Evolutionary conservation across 2,329 filamentous ascomycete species (phyloP), one percentile per base, ranked within the genome.

Genomic region (Ophiostoma ulmi): DNA sequence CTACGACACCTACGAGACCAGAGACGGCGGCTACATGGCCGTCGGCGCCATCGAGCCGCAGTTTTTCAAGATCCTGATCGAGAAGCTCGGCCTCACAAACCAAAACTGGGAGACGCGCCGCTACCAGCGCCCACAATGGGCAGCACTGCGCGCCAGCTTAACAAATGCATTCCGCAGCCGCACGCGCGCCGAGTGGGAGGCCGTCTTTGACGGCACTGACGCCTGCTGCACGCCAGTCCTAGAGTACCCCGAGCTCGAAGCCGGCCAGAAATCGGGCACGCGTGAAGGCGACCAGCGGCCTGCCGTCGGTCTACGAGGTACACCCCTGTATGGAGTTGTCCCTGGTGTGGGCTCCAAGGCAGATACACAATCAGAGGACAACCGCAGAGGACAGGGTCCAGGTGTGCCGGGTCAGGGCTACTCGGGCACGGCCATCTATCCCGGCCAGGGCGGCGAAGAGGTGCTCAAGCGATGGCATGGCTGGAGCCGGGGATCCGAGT

Each of bases 211-310:
- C 78, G 92, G 91, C 13, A 95, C 91, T 0, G 94, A 98, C 80
- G 94, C 94, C 1, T 98, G 94, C 79, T 93, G 91, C 73, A 93
- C 92, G n/a, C 94, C 94, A 0, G 91, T 98, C 1, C 81, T 97
- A 61, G 89, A 88, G 44, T 91, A 93, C 74, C 76, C 75, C 0
- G 93, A 97, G 80, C 82, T 97, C 63, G 87, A 92, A 76, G 74
- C 78, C n/a, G 80, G 81, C 77, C 72, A 76, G 48, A 75, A 77
- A 11, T 22, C 75, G 75, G 72, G 2, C 77, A 81, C 48, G 68
- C 77, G 10, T 73, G 87, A 89, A 76, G 86, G 89, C 66, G 90
- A 93, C 74, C 90, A 92, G 80, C 80, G 91, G 72, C 91, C 91
- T 1, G 80, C 85, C 1, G 90, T 94, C 11, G 88, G 88, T 48